A percentile compares a stretch with the other conserved stretches of the same genome.
These are phyloP conservation scores for Saccharomyces jurei DNA, from an alignment of 805 yeast genomes.

Conservation along the genomic window DNA sequence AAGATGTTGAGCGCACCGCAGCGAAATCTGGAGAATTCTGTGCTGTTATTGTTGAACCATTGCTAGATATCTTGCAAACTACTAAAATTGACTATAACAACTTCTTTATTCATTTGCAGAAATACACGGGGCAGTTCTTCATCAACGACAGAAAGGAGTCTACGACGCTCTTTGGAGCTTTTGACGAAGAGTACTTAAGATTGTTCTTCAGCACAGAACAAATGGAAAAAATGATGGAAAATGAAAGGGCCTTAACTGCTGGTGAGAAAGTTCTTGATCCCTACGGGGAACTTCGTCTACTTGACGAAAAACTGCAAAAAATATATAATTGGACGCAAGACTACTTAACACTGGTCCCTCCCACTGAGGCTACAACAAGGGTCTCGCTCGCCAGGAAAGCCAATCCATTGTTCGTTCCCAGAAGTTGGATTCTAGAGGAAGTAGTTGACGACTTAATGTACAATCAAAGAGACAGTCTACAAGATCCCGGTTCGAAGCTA, in stretches of 20 bases:
- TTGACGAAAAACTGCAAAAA: slow-evolving; percentile 35
- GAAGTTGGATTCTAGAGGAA: slow-evolving; percentile 81
- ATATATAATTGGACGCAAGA: slow-evolving; percentile 44
- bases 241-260: slow-evolving; percentile 11
- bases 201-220: slow-evolving; percentile 17
- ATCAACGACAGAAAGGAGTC: neutral
- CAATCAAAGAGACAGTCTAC: slow-evolving; percentile 38
- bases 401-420: slow-evolving; percentile 78
- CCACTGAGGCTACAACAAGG: slow-evolving; percentile 34
- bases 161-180: slow-evolving; percentile 9
- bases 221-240: slow-evolving; percentile 12
- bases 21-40: slow-evolving; percentile 15
- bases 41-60: slow-evolving; percentile 41
- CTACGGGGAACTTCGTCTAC: slow-evolving; percentile 29
- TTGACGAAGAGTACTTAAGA: slow-evolving; percentile 10
- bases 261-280: slow-evolving; percentile 13
- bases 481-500: slow-evolving; percentile 12
- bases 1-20: slow-evolving; percentile 7
- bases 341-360: slow-evolving; percentile 38
- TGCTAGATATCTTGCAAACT: slow-evolving; percentile 51
- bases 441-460: slow-evolving; percentile 57
- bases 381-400: slow-evolving; percentile 33
- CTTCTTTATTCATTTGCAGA: slow-evolving; percentile 62
- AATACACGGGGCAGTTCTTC: slow-evolving; percentile 34
- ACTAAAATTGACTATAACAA: slow-evolving; percentile 71